Evolutionary conservation across 257 asterid species (phyloP).

Genomic region (Gentiana macrophylla): DNA sequence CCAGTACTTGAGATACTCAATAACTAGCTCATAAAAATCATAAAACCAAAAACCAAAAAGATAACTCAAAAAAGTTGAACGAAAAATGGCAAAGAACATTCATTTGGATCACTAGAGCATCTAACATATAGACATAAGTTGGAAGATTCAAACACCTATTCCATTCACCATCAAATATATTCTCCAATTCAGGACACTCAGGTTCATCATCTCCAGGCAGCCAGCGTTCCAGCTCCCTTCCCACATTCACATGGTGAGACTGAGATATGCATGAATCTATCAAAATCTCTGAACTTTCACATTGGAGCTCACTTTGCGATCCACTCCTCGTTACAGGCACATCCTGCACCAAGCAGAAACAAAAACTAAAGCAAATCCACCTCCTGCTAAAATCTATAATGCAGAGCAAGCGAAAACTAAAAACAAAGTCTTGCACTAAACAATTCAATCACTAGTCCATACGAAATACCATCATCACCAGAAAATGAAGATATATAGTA

Average conservation of each 20-base stretch:
- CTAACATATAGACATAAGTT: constrained; percentile 4
- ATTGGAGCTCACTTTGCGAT: constrained; percentile 43
- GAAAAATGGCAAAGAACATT: background rate
- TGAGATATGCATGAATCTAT: constrained; percentile 89
- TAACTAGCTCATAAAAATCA: no score
- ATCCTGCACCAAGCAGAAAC: constrained; percentile 38
- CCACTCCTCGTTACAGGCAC: constrained; percentile 60
- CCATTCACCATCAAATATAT: constrained; percentile 73
- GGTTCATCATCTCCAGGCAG: constrained; percentile 80
- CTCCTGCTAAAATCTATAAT: background rate
- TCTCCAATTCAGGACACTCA: constrained; percentile 63
- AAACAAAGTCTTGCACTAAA: background rate
- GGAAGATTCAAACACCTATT: constrained; percentile 44
- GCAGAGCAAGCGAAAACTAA: background rate
- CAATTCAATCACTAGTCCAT: background rate
- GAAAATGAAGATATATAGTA: background rate
- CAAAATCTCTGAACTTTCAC: constrained; percentile 70
- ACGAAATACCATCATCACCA: background rate
- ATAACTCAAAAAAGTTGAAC: no score
- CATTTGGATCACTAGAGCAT: background rate
- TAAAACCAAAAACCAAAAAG: no score
- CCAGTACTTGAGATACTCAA: no score
- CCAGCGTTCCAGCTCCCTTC: constrained; percentile 87
- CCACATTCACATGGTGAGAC: constrained; percentile 46
- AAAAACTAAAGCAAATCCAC: constrained; percentile 1